phyloP scores from a whole-genome alignment of 371 early-diverging fungal genomes.

The Nosema muscidifuracis region DNA sequence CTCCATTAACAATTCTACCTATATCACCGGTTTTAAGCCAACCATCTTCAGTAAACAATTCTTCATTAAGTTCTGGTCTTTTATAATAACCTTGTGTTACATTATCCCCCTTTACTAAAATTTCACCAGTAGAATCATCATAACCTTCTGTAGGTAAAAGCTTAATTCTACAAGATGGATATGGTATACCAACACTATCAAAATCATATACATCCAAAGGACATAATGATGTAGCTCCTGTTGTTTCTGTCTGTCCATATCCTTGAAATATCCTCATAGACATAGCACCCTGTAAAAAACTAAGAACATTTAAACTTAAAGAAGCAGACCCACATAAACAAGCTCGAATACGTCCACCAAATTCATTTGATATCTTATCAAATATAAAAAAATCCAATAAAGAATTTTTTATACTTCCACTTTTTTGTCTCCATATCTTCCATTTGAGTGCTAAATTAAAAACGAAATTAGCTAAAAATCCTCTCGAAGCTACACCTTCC shows the following conservation, averaged over 20 bases:
- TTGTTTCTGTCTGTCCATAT: slow-evolving; percentile 85
- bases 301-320: slow-evolving; percentile 71
- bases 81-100: slow-evolving; percentile 69
- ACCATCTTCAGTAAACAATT: slow-evolving; percentile 72
- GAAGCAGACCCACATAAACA: slow-evolving; percentile 85
- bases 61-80: slow-evolving; percentile 71
- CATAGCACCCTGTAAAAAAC: slow-evolving; percentile 77
- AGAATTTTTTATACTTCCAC: slow-evolving; percentile 67
- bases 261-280: slow-evolving; percentile 74
- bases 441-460: slow-evolving; percentile 68
- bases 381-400: slow-evolving; percentile 86
- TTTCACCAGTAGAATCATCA: slow-evolving; percentile 69
- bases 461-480: slow-evolving; percentile 68
- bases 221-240: slow-evolving; percentile 66
- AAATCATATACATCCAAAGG: slow-evolving; percentile 56
- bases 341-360: slow-evolving; percentile 77
- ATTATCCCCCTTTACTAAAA: slow-evolving; percentile 74
- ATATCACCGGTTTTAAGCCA: slow-evolving; percentile 88
- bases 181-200: slow-evolving; percentile 79
- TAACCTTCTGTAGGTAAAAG: slow-evolving; percentile 65
- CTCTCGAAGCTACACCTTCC: slow-evolving; percentile 67
- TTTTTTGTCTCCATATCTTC: slow-evolving; percentile 67
- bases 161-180: slow-evolving; percentile 72
- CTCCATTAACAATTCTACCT: slow-evolving; percentile 70
- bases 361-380: slow-evolving; percentile 70